Evolutionary conservation across 1,284 basidiomycete species (phyloP).

Genomic region (Boletellus deceptivus): DNA sequence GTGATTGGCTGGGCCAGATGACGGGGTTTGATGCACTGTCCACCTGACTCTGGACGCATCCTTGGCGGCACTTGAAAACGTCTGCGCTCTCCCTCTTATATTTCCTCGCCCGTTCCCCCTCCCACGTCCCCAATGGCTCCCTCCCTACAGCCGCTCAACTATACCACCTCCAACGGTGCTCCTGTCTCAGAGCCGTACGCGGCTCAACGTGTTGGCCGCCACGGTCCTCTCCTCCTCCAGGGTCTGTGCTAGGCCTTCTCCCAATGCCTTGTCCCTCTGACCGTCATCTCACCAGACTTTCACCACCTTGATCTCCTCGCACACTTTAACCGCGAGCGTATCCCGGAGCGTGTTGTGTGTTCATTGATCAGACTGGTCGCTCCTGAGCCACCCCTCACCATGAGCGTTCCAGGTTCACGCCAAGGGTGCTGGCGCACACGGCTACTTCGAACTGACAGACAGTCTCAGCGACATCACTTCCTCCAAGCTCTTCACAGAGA

Average conservation of each 20-base stretch:
- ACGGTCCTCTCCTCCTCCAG: conserved; percentile 86
- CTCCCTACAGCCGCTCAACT: conserved; percentile 49
- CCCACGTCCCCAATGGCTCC: conserved; percentile 54
- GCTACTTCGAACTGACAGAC: conserved; percentile 86
- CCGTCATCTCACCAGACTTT: conserved; percentile 47
- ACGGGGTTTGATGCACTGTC: neutral
- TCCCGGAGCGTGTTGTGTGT: conserved; percentile 88
- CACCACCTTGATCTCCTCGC: conserved; percentile 86
- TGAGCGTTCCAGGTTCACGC: conserved; percentile 64
- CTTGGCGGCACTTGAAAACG: conserved; percentile 33
- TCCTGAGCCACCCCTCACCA: conserved; percentile 4
- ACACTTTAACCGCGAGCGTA: conserved; percentile 92
- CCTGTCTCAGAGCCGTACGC: conserved; percentile 73
- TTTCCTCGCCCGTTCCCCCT: conserved; percentile 1
- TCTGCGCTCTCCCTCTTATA: conserved; percentile 9
- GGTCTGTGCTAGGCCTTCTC: conserved; percentile 40
- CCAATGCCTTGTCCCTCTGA: conserved; percentile 3
- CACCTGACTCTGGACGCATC: conserved; percentile 10
- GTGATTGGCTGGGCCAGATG: conserved; percentile 11
- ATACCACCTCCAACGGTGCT: conserved; percentile 85
- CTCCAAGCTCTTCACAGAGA: conserved; percentile 67
- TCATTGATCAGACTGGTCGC: neutral
- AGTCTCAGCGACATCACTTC: conserved; percentile 79
- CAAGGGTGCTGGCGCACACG: conserved; percentile 88
- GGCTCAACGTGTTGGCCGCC: conserved; percentile 69